Evolutionary conservation across 2,329 filamentous ascomycete species (phyloP).

Genomic region (Pseudogymnoascus sp.): DNA sequence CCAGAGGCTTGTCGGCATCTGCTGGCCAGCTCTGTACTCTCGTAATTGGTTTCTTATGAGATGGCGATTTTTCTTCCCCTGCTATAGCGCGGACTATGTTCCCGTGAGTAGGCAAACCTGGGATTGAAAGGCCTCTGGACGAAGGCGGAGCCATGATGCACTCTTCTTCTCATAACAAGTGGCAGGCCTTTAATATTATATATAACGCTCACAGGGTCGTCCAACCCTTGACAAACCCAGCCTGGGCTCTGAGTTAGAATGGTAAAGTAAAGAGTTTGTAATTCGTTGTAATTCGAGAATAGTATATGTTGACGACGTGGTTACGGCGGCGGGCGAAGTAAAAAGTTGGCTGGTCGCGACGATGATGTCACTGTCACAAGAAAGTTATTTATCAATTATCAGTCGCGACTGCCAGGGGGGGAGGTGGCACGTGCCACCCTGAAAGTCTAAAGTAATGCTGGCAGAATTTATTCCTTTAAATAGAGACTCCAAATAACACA

Average conservation of each 20-base stretch:
- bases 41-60: conserved; percentile 17
- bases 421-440: no score
- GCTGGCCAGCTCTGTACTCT: conserved; percentile 37
- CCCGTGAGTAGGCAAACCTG: background rate
- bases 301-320: background rate
- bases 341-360: background rate
- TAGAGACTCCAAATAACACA: no score
- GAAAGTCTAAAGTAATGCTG: background rate
- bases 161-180: background rate
- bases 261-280: background rate
- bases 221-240: background rate
- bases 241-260: background rate
- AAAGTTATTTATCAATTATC: background rate
- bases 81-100: background rate
- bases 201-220: background rate
- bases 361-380: background rate
- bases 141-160: background rate
- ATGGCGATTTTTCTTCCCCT: conserved; percentile 31
- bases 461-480: no score
- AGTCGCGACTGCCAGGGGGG: background rate
- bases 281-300: background rate
- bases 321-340: background rate
- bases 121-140: background rate
- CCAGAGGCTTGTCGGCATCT: conserved; percentile 60
- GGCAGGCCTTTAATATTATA: background rate